Base-by-base conservation (phyloP, 805 yeast species). In the Starmerella cellae region DNA sequence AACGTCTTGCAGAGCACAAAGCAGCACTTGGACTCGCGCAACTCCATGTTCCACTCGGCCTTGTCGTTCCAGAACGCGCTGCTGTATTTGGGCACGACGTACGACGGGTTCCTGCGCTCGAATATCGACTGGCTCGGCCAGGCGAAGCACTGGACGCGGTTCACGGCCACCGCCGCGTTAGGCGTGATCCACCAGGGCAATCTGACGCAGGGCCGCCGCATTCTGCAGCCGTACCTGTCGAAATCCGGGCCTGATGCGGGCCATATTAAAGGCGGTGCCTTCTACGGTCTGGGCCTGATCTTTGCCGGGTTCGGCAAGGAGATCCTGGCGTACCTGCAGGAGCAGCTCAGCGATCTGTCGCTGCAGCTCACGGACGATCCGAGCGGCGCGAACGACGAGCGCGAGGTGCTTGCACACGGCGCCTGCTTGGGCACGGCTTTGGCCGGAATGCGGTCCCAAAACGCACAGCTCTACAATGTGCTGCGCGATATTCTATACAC, bases 101-200 rank as follows among this genome's bases (percentile, higher is more conserved):
- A 82, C 56, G 96, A 91, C 60, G 75, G 85, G 0, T 91, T 91
- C 57, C 81, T 88, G 64, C 73, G 95, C 60, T 73, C 79, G 35
- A 91, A 91, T 58, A 68, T 85, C 56, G 95, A 88, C 55, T 91
- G 97, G 96, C 69, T 91, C 52, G 93, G 94, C 35, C 83, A 85
- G 63, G 96, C 98, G n/a, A 79, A 88, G 37, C 85, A 88, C 62
- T 91, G 98, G 98, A 85, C 96, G 5, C 91, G 88, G 59, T 91
- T 91, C 61, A 77, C 95, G 0, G 96, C 97, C 2, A 88, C 97
- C 13, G 97, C 97, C 8, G 96, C 97, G 13, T 67, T 91, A 47
- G 98, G 98, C 59, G 97, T 88, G 24, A 87, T 91, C 52, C 97
- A 91, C 60, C 82, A 80, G 57, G 97, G 98, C 41, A 88, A 88